Percentiles rank a stretch among this genome's conserved stretches.
Conservation (phyloP, 1,284 basidiomycete genomes). For the Apiotrichum siamense region DNA sequence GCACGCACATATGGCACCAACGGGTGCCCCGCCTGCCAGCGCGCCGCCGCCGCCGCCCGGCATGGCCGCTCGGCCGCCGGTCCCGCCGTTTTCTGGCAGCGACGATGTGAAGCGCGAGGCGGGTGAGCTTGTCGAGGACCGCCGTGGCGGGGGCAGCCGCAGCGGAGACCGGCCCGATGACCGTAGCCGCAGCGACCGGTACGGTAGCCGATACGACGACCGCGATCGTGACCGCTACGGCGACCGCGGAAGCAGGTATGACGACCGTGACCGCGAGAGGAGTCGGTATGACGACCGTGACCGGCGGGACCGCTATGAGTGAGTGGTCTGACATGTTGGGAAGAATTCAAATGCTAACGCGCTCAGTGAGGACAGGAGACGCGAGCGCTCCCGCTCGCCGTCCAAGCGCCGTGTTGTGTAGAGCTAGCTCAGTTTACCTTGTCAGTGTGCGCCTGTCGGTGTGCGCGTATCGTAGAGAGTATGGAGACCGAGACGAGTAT, state of each 20-base stretch:
- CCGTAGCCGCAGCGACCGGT: conserved; percentile 45
- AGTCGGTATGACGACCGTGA: conserved; percentile 24
- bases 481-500: background rate
- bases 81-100: conserved; percentile 23
- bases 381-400: conserved; percentile 17
- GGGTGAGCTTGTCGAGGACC: conserved; percentile 31
- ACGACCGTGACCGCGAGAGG: conserved; percentile 7
- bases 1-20: conserved; percentile 32
- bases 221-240: conserved; percentile 15
- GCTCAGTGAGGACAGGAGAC: conserved; percentile 15
- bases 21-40: conserved; percentile 9
- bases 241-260: conserved; percentile 4
- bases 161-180: conserved; percentile 6
- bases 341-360: no score
- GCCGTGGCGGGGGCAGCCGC: conserved; percentile 38
- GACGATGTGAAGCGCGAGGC: conserved; percentile 10
- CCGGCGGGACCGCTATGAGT: conserved; percentile 22
- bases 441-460: background rate
- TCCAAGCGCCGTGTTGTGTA: conserved; percentile 21
- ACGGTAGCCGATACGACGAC: conserved; percentile 14
- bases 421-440: background rate
- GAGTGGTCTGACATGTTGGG: conserved; percentile 4
- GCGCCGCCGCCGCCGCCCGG: conserved; percentile 14
- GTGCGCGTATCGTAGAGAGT: background rate
- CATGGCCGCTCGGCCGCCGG: conserved; percentile 22